Conservation (phyloP, 1,284 basidiomycete species). For the Puccinia horiana region DNA sequence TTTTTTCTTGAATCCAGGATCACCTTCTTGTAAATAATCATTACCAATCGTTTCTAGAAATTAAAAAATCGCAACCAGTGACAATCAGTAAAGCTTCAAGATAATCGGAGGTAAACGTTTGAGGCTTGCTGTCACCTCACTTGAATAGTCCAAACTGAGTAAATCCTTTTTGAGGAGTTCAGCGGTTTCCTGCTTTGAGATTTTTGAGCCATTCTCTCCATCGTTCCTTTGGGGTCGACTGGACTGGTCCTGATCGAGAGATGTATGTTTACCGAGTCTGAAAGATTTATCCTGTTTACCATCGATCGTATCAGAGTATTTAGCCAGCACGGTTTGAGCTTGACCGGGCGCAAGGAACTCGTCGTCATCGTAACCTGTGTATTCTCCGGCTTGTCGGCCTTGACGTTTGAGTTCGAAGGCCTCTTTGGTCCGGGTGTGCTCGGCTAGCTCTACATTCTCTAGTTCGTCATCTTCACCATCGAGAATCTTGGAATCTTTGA, state of each 20-base stretch:
- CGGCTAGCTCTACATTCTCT: slow-evolving; percentile 41
- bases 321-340: slow-evolving; percentile 79
- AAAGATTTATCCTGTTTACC: slow-evolving; percentile 61
- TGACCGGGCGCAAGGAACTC: slow-evolving; percentile 71
- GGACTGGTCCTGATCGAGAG: slow-evolving; percentile 49
- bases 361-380: slow-evolving; percentile 95
- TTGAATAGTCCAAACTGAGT: slow-evolving; percentile 85
- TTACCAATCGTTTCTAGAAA: slow-evolving; percentile 31
- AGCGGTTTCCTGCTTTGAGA: slow-evolving; percentile 64
- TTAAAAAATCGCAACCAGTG: not conserved
- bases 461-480: slow-evolving; percentile 68
- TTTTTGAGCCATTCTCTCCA: slow-evolving; percentile 61
- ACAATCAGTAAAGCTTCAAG: not conserved
- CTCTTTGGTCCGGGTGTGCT: slow-evolving; percentile 69
- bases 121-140: slow-evolving; percentile 63
- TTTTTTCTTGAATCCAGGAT: slow-evolving; percentile 40
- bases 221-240: slow-evolving; percentile 56
- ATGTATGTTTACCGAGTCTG: slow-evolving; percentile 50
- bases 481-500: slow-evolving; percentile 91
- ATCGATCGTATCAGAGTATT: slow-evolving; percentile 88
- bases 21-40: slow-evolving; percentile 47
- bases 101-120: slow-evolving; percentile 49
- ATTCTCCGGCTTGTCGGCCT: slow-evolving; percentile 67
- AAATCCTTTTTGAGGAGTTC: slow-evolving; percentile 73
- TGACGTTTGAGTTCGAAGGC: slow-evolving; percentile 84